phyloP scores from a whole-genome alignment of 2,329 filamentous ascomycete genomes.

The Chaetoscypha palmicola region DNA sequence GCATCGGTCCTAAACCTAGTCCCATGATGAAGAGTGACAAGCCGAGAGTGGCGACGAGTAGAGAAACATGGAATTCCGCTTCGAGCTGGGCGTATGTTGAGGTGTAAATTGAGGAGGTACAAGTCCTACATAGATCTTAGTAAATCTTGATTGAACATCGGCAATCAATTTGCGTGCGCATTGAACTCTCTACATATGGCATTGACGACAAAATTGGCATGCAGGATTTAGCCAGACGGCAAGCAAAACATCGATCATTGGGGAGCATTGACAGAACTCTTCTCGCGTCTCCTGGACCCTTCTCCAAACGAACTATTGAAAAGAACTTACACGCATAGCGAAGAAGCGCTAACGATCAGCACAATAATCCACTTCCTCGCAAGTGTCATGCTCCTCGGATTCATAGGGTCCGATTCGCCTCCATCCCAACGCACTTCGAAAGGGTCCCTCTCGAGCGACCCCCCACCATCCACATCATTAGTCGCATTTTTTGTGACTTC shows the following conservation, averaged over 20 bases:
- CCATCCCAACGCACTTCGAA: constrained; percentile 73
- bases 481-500: constrained; percentile 10
- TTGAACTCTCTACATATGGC: too few species aligned
- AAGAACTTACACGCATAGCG: constrained; percentile 82
- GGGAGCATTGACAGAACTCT: too few species aligned
- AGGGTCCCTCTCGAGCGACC: constrained; percentile 32
- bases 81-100: constrained; percentile 57
- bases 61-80: constrained; percentile 11
- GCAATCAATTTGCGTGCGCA: too few species aligned
- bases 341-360: constrained; percentile 63
- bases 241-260: too few species aligned
- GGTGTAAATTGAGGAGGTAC: constrained; percentile 75
- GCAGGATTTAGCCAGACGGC: too few species aligned
- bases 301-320: too few species aligned
- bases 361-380: constrained; percentile 75
- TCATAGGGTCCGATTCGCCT: constrained; percentile 62
- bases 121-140: constrained; percentile 63
- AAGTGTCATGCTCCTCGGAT: constrained; percentile 61
- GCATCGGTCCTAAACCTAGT: constrained; percentile 52
- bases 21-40: constrained; percentile 54
- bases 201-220: too few species aligned
- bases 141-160: too few species aligned
- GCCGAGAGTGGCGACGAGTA: constrained; percentile 44
- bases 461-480: constrained; percentile 19
- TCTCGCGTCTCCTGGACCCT: too few species aligned